Percentiles rank a stretch among this genome's conserved stretches.
phyloP scores from a whole-genome alignment of 2,329 filamentous ascomycete species.

The Colletotrichum sansevieriae region DNA sequence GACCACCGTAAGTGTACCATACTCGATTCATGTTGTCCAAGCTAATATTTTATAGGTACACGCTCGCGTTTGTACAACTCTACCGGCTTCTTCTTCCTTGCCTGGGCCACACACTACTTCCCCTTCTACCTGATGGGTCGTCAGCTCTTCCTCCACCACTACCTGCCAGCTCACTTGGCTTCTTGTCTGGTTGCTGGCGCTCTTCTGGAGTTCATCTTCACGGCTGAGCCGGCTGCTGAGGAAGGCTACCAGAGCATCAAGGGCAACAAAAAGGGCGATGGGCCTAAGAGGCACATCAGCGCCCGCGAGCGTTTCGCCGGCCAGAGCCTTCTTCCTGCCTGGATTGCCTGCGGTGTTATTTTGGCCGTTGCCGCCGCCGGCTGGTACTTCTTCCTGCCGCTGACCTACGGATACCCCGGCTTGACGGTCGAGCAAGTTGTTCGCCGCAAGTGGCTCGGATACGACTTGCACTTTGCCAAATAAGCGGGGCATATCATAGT shows the following conservation, averaged over 20 bases:
- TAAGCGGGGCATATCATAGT: conserved; percentile 59
- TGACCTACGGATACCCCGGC: conserved; percentile 96
- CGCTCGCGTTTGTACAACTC: conserved; percentile 97
- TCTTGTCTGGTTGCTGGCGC: conserved; percentile 91
- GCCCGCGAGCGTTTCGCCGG: conserved; percentile 84
- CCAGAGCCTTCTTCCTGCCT: conserved; percentile 82
- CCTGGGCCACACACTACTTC: conserved; percentile 97
- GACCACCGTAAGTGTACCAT: conserved; percentile 82
- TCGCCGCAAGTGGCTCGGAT: conserved; percentile 93
- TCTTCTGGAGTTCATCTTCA: conserved; percentile 96
- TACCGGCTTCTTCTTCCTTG: conserved; percentile 98
- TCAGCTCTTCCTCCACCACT: conserved; percentile 98
- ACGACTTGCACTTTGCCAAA: conserved; percentile 99
- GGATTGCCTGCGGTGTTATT: conserved; percentile 82
- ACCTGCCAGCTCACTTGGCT: conserved; percentile 93
- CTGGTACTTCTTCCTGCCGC: conserved; percentile 93
- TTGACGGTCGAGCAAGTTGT: conserved; percentile 83
- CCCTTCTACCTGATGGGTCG: conserved; percentile 99
- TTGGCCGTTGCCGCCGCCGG: conserved; percentile 76
- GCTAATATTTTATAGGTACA: conserved; percentile 71
- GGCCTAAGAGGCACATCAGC: conserved; percentile 74
- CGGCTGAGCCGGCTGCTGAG: conserved; percentile 79
- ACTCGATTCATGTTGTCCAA: background rate
- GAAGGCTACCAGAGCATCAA: conserved; percentile 60
- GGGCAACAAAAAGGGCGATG: conserved; percentile 59